A percentile compares a stretch with the other conserved stretches of the same genome.
Conservation (phyloP, 768 basidiomycete species). For the Amanita rubescens region DNA sequence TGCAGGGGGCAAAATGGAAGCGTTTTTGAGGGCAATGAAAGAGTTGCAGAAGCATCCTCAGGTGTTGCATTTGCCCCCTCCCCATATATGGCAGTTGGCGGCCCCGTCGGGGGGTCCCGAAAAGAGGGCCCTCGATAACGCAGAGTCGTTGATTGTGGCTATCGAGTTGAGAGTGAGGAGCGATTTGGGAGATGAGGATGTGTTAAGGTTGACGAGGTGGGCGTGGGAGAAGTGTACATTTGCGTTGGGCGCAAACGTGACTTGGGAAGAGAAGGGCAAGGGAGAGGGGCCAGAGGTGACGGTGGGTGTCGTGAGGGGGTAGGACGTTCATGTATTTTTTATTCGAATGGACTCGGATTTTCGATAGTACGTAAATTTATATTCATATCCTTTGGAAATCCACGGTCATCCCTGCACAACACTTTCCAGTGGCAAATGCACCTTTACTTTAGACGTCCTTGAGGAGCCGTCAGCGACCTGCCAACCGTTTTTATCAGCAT, state of each 20-base stretch:
- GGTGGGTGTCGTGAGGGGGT: slow-evolving; percentile 65
- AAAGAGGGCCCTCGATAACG: slow-evolving; percentile 17
- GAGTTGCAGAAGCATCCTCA: too few species aligned
- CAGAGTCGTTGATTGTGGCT: slow-evolving; percentile 76
- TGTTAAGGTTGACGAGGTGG: slow-evolving; percentile 68
- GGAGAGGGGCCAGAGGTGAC: slow-evolving; percentile 55
- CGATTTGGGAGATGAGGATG: slow-evolving; percentile 62
- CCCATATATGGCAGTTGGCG: slow-evolving; percentile 85
- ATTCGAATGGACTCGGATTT: too few species aligned
- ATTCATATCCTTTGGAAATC: too few species aligned
- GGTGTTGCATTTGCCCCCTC: slow-evolving; percentile 75
- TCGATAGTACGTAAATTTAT: too few species aligned
- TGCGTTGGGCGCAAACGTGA: slow-evolving; percentile 43
- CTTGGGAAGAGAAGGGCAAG: too few species aligned
- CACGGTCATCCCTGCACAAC: too few species aligned
- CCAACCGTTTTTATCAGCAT: too few species aligned
- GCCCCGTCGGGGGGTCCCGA: slow-evolving; percentile 26
- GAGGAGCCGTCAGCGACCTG: too few species aligned
- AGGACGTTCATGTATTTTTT: too few species aligned
- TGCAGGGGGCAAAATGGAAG: slow-evolving; percentile 65
- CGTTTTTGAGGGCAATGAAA: slow-evolving; percentile 74
- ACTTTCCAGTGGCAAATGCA: too few species aligned
- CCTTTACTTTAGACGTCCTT: too few species aligned
- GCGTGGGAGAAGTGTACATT: slow-evolving; percentile 60
- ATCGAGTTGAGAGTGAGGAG: slow-evolving; percentile 69